Conservation (phyloP, 352 stramenopile species). For the Pythium periplocum region DNA sequence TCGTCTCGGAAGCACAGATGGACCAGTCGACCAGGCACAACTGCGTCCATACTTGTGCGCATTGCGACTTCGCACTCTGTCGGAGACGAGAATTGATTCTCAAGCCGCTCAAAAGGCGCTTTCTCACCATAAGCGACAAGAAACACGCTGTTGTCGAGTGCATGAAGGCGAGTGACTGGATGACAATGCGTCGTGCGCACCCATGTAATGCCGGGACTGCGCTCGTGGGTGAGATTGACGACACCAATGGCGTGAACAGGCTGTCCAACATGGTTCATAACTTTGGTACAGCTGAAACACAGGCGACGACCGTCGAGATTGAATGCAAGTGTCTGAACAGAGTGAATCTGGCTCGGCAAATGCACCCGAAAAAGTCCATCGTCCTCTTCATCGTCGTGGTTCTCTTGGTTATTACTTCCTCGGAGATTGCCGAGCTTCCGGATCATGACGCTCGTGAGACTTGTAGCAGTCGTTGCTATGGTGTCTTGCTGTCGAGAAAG, state of each 20-base stretch:
- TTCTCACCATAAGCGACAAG: no score
- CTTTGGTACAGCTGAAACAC: slow-evolving; percentile 2
- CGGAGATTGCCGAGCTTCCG: slow-evolving; percentile 1
- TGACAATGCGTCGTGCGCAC: slow-evolving; percentile 6
- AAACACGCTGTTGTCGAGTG: background rate
- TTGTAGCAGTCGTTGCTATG: slow-evolving; percentile 1
- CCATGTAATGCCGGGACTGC: no score
- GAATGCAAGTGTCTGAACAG: slow-evolving; percentile 7
- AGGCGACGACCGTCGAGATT: slow-evolving; percentile 10
- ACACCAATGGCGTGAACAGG: no score
- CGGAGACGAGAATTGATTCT: no score
- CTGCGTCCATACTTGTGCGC: no score
- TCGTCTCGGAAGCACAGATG: slow-evolving; percentile 13
- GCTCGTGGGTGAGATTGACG: no score
- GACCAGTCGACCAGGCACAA: background rate
- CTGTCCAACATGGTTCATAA: background rate
- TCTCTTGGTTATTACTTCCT: background rate
- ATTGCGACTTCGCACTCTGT: no score
- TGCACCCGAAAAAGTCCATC: background rate
- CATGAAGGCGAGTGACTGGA: background rate
- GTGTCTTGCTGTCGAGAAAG: slow-evolving; percentile 4
- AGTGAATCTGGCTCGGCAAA: slow-evolving; percentile 1
- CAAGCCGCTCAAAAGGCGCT: no score
- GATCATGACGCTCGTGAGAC: slow-evolving; percentile 1
- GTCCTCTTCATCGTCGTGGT: slow-evolving; percentile 6